phyloP scores from a whole-genome alignment of 352 stramenopile genomes.

The Phytophthora pistaciae region DNA sequence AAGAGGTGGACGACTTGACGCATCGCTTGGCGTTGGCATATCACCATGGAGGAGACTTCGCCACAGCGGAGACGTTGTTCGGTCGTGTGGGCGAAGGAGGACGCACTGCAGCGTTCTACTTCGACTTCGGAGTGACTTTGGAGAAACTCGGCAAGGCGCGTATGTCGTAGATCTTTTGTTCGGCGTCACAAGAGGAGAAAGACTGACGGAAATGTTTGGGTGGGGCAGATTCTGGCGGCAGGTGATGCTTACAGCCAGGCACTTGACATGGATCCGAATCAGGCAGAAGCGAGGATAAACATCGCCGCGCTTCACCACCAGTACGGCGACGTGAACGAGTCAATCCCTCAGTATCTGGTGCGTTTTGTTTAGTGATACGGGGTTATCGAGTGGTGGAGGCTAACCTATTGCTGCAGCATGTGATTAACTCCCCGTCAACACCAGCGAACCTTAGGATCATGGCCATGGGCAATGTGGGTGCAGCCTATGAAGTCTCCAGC shows the following conservation, averaged over 20 bases:
- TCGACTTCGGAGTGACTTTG: constrained; percentile 63
- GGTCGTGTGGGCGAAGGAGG: constrained; percentile 18
- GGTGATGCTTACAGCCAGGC: constrained; percentile 55
- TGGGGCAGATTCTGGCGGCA: constrained; percentile 50
- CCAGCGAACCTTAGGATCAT: constrained; percentile 27
- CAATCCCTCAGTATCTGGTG: constrained; percentile 61
- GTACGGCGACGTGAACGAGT: constrained; percentile 58
- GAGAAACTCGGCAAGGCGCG: constrained; percentile 53
- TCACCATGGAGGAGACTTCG: constrained; percentile 41
- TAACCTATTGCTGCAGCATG: constrained; percentile 29
- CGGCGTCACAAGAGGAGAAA: background rate
- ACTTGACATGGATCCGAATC: constrained; percentile 37
- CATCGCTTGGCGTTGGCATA: constrained; percentile 53
- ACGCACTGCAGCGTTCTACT: constrained; percentile 48
- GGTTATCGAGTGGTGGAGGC: background rate
- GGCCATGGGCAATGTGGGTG: constrained; percentile 60
- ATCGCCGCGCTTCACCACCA: constrained; percentile 73
- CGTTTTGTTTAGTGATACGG: constrained; percentile 6
- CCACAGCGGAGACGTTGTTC: constrained; percentile 41
- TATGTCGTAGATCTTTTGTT: constrained; percentile 1
- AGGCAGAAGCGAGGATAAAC: constrained; percentile 63
- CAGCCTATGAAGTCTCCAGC: constrained; percentile 49
- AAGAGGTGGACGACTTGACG: constrained; percentile 8
- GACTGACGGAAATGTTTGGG: constrained; percentile 10
- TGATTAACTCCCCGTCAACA: constrained; percentile 35